Evolutionary conservation across 1,284 basidiomycete species (phyloP).

Genomic region (Mrakiaceae sp.): DNA sequence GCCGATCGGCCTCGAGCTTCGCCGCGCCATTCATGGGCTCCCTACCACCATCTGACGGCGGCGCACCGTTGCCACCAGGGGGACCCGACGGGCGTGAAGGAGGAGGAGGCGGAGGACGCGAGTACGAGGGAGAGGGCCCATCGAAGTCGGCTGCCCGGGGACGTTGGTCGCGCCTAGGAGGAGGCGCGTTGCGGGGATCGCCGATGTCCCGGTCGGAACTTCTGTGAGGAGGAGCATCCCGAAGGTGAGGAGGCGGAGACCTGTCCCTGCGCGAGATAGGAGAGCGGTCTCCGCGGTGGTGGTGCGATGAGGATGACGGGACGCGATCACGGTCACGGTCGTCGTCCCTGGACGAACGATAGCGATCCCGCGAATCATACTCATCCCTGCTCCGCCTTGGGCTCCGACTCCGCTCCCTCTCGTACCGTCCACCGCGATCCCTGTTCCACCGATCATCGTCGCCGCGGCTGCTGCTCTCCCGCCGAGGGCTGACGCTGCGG

Average conservation of each 20-base stretch:
- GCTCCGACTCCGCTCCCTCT: slow-evolving; percentile 19
- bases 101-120: slow-evolving; percentile 21
- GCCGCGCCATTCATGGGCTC: slow-evolving; percentile 10
- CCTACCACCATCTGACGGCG: too few species aligned
- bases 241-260: slow-evolving; percentile 16
- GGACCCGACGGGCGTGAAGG: slow-evolving; percentile 24
- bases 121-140: neutral
- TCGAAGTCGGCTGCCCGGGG: neutral
- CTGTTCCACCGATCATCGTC: slow-evolving; percentile 13
- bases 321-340: slow-evolving; percentile 21
- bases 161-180: neutral
- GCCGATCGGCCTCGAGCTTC: slow-evolving; percentile 48
- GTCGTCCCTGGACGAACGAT: slow-evolving; percentile 16
- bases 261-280: slow-evolving; percentile 2
- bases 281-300: slow-evolving; percentile 16
- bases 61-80: slow-evolving; percentile 9
- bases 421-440: slow-evolving; percentile 8
- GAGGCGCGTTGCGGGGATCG: slow-evolving; percentile 6
- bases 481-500: neutral
- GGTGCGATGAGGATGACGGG: slow-evolving; percentile 16
- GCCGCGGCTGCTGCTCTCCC: neutral
- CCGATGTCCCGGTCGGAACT: neutral
- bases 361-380: slow-evolving; percentile 5
- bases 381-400: neutral
- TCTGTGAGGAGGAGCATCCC: slow-evolving; percentile 21